These are phyloP conservation scores for Microbotryum scabiosae DNA, from an alignment of 1,284 basidiomycete species.

Conservation along the genomic window DNA sequence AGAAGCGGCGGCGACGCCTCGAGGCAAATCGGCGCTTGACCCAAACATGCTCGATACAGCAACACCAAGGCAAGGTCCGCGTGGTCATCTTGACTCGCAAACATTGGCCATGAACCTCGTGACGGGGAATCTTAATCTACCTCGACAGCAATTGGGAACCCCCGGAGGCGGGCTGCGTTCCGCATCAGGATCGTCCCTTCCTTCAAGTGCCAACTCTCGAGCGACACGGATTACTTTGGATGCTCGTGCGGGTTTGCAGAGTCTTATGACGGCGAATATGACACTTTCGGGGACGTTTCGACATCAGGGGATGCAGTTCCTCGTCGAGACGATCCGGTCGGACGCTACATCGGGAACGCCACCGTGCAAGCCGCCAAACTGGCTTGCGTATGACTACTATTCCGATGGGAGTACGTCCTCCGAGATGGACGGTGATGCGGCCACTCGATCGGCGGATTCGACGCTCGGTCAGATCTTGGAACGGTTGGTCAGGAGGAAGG, in stretches of 20 bases:
- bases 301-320: conserved; percentile 28
- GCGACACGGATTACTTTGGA: conserved; percentile 20
- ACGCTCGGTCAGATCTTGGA: conserved; percentile 13
- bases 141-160: not conserved
- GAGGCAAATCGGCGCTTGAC: too few relatives aligned
- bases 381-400: conserved; percentile 13
- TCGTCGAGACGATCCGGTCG: conserved; percentile 13
- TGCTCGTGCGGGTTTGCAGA: conserved; percentile 11
- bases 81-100: not conserved
- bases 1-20: not conserved
- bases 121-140: not conserved
- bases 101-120: conserved; percentile 7
- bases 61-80: too few relatives aligned
- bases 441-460: not conserved
- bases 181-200: not conserved
- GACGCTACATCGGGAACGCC: not conserved
- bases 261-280: conserved; percentile 25
- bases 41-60: too few relatives aligned
- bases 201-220: not conserved
- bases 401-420: not conserved
- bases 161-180: too few relatives aligned
- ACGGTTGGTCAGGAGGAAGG: conserved; percentile 2
- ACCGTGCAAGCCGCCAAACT: conserved; percentile 13
- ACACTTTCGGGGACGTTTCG: conserved; percentile 16
- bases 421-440: too few relatives aligned